Base-by-base conservation (phyloP, 306 rosid genomes). In the Purshia tridentata region DNA sequence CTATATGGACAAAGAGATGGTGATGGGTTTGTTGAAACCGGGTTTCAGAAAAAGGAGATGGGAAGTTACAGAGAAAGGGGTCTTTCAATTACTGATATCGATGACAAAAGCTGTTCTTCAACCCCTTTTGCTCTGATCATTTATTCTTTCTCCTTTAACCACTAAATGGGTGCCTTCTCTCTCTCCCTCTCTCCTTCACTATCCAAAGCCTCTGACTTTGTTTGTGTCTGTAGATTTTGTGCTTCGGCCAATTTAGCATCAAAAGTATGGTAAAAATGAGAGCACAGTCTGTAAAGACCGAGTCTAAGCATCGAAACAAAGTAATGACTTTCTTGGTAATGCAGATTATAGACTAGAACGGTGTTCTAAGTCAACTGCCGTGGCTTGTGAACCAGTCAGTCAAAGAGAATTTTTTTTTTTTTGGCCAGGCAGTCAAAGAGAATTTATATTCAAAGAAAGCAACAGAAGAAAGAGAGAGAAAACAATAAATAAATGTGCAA, bases 331-430 rank as follows among this genome's bases (percentile, higher is more conserved):
- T 70, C 65, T 60, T 39, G 76, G 15, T 20, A 11, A 16, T 66
- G 75, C 66, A 35, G 6, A 65, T 8, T 3, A 12, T 19, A 48
- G 44, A 8, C 62, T 49, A 35, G 63, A 15, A 40, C 0, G 15
- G 37, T n/a, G 57, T 64, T 69, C 76, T 1, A 67, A 81, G 84
- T 84, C 88, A 84, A 78, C 78, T 46, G 76, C 75, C 78, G 78
- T 65, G 80, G 22, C 41, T 9, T 2, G 1, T 55, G 73, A 65
- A 23, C 16, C 14, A 11, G 66, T 69, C 70, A 65, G 84, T 81
- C 86, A 73, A 10, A 18, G 8, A 19, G 45, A 55, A 22, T 23
- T 51, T 78, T n/a, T n/a, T n/a, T n/a, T n/a, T n/a, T n/a, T n/a
- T n/a, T n/a, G n/a, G n/a, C n/a, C n/a, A n/a, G n/a, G n/a, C n/a